Evolutionary conservation across 1,284 basidiomycete genomes (phyloP).

Genomic region (Fomitopsis palustris): DNA sequence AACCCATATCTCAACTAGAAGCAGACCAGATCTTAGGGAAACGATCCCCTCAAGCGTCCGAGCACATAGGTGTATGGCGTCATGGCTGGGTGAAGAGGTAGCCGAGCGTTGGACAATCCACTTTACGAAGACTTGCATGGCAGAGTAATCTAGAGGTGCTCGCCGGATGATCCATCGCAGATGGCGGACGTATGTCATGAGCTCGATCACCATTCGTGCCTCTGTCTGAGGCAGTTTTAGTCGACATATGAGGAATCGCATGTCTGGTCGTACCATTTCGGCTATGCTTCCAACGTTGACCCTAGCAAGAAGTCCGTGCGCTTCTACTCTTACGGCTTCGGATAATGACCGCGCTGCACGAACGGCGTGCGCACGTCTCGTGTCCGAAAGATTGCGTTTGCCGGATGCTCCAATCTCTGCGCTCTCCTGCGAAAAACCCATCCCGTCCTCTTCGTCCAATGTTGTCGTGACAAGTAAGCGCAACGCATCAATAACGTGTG

Average conservation of each 20-base stretch:
- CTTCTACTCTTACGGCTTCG: background rate
- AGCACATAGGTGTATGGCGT: background rate
- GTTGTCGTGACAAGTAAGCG: background rate
- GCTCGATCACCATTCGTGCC: background rate
- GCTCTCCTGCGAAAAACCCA: background rate
- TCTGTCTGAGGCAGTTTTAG: background rate
- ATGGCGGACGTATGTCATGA: conserved; percentile 1
- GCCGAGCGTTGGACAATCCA: conserved; percentile 7
- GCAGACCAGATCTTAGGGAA: conserved; percentile 16
- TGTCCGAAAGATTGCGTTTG: background rate
- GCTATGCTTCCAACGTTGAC: background rate
- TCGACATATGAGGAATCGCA: background rate
- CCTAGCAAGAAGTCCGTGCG: background rate
- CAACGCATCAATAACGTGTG: background rate
- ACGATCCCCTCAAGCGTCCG: conserved; percentile 10
- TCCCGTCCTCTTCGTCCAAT: background rate
- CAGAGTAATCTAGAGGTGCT: conserved; percentile 18
- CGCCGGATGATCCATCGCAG: background rate
- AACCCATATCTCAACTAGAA: conserved; percentile 18
- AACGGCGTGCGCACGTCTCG: background rate
- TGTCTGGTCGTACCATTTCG: background rate
- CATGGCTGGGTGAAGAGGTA: background rate
- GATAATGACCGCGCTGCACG: background rate
- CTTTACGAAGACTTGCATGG: conserved; percentile 12
- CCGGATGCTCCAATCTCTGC: background rate